Base-by-base conservation (phyloP, 345 rosid species). In the Eucalyptus marginata region DNA sequence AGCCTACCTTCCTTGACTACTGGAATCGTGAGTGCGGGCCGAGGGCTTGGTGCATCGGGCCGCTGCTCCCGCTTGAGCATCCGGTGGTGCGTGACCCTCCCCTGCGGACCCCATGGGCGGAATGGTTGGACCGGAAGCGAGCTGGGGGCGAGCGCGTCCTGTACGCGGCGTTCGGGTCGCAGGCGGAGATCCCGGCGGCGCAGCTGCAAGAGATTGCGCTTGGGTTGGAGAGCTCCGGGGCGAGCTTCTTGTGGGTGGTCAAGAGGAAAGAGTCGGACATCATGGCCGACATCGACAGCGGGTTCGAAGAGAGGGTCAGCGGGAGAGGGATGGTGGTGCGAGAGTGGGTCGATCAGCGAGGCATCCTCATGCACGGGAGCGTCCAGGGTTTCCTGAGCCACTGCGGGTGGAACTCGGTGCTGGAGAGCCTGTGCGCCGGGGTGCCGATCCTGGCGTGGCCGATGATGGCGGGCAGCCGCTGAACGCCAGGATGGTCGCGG, bases 381-480 rank as follows among this genome's bases (percentile, higher is more conserved):
- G 91, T 97, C 15, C 40, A 90, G 91, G 99, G 99, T 40, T 96
- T 95, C 59, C 58, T 96, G 87, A 96, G 97, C 54, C 99, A 97
- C 56, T 97, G 98, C 49, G 99, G 98, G 12, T 96, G 98, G 99
- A 97, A 96, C 87, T 97, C 99, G 10, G 93, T 91, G 1, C 68
- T 93, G 87, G 99, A 97, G 90, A 94, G 97, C 90, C 90, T 97
- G 89, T 92, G 96, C 46, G 93, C 93, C 3, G 97, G 94, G 5
- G 95, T 96, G 33, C 99, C 97, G 3, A 92, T 97, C 36, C 91
- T 97, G 14, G 97, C 95, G 31, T 95, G 97, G 98, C 96, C 98
- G 1, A 90, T 94, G 97, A 92, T 93, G 94, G 99, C 96, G 2
- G 98, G 31, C 98, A 97, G 90, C 96, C 94, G 0, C 80, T 95